Evolutionary conservation across 116 monocot genomes (phyloP), one percentile per base, ranked within the genome.

Genomic region (Dioscorea cayenensis): DNA sequence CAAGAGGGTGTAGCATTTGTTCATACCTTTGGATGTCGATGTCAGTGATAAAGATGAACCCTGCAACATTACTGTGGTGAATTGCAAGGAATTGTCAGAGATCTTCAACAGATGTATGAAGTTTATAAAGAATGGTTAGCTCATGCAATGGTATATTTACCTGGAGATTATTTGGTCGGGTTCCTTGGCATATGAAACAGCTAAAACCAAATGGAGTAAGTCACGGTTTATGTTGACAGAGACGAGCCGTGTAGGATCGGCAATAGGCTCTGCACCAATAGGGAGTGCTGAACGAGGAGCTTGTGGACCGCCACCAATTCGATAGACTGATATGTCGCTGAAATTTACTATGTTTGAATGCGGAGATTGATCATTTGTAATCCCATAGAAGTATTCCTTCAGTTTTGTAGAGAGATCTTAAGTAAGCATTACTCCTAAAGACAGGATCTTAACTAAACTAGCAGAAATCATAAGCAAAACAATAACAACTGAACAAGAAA

Each of bases 141-240:
- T 66, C 13, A 17, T n/a, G 17, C 55, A 16, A 16, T 55, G 17
- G 55, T 3, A 55, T n/a, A 61, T 37, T 80, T 81, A 89, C 99
- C 99, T 94, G 49, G 99, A 89, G 66, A 91, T 83, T 36, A 99
- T 89, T 76, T 93, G 81, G 70, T 99, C 91, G 69, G 88, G 78
- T 77, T 99, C 99, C 80, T 91, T 93, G 5, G 99, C 99, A 87
- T 90, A 94, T 38, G 94, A 99, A 79, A 99, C 91, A 71, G 94
- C 94, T 63, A 99, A 81, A 82, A 94, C 85, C 61, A 71, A 79
- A 82, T 91, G 94, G 27, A 99, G 82, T 49, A 97, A 83, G 67
- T 97, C 97, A 32, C 79, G 85, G 67, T 79, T 97, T 66, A 97
- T 88, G 71, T 77, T 90, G 14, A 97, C 88, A 37, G 86, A 77